Evolutionary conservation across 306 rosid species (phyloP), one percentile per base, ranked within the genome.

Genomic region (Clitoria ternatea): DNA sequence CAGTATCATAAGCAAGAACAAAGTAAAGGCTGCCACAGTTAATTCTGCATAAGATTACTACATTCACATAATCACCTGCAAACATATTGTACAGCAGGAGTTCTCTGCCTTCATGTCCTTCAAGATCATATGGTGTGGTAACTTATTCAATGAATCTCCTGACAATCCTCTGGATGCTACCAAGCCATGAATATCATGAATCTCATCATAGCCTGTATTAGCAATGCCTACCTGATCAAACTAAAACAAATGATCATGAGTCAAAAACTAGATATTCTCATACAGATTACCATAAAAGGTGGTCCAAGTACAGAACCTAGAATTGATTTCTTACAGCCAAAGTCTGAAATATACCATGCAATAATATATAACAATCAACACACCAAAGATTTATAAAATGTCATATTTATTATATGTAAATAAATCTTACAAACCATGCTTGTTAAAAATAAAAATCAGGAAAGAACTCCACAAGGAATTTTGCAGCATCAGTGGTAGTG

Each of bases 51-150:
- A 22, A 8, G 33, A 52, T 18, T 10, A 13, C 24, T 22, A 20
- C 47, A 72, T 72, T 36, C 24, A 27, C 29, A 61, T 49, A 48
- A 65, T 49, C 45, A 90, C 97, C 95, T 90, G 97, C 81, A 90
- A 78, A 76, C 95, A 90, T 84, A 88, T 86, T 8, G 89, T 42
- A 69, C 97, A 90, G 48, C 80, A 77, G 76, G 80, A 54, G 70
- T 66, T 64, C 32, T 81, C 92, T 24, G 81, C 55, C 72, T 76
- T 76, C 78, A 44, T 81, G 64, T 76, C 92, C 79, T 85, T 77
- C 55, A 56, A 14, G 66, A 86, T 66, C 57, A 72, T 81, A 72
- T 86, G 90, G 39, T 76, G 79, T 1, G 95, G 97, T 48, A 90
- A 66, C 62, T 72, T 88, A 76, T 76, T 72, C 78, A 90, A 72